Base-by-base conservation (phyloP, 768 basidiomycete species). In the Rhizopogon vinicolor region DNA sequence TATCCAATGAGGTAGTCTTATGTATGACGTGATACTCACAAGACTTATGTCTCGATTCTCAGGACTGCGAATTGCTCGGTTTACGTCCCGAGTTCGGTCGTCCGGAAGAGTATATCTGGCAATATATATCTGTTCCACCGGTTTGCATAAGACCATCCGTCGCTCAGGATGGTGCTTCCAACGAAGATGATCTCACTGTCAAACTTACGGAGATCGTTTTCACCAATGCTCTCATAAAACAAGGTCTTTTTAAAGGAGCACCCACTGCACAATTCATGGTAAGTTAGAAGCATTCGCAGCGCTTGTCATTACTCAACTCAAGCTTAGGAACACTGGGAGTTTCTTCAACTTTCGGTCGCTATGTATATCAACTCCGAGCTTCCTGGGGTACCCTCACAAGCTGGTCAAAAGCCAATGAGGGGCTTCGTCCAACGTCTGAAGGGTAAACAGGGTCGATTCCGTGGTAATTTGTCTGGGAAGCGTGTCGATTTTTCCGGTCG, bases 361-460 rank as follows among this genome's bases (percentile, higher is more conserved):
- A 89, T 98, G 82, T 99, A 98, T 70, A 88, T 99, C 75, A 98
- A 98, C 74, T 96, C 96, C 2, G 95, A 98, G 67, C 78, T 93
- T 12, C 97, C 97, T 13, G 97, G 97, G 42, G 86, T 98, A 10
- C 89, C 89, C 1, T 85, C 89, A 3, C 86, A 90, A 68, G 81
- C 84, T 66, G 91, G 90, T 42, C 87, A 91, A 68, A 97, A 97
- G 64, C 96, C 97, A 8, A 96, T 97, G 62, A 86, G 97, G 53
- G 97, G 97, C 14, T 96, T 98, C 67, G 96, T 96, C 44, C 97
- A 99, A 65, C 91, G 97, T 3, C 75, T 99, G 49, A 99, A 99
- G 74, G 97, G 97, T 39, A 99, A 99, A 68, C 96, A 98, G 69
- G 97, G 97, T 63, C 94, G 97, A 45, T 98, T 99, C 74, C 83